phyloP scores from a whole-genome alignment of 805 yeast species.

The Yarrowia sp. region DNA sequence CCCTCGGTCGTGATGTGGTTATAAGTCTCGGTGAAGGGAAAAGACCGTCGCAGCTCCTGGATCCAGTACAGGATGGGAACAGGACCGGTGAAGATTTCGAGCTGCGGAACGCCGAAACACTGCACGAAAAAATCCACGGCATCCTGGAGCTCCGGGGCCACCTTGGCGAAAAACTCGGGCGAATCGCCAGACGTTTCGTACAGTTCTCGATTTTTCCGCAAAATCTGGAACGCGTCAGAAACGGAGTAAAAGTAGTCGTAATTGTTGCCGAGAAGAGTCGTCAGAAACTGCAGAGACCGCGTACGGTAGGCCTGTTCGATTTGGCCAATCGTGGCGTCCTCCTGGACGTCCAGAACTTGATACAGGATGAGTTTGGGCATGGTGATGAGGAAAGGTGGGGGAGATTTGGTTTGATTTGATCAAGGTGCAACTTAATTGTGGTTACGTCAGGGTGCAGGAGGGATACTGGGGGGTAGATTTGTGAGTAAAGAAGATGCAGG shows the following conservation, averaged over 20 bases:
- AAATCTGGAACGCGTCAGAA: conserved; percentile 33
- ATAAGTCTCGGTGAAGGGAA: conserved; percentile 24
- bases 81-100: conserved; percentile 35
- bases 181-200: conserved; percentile 19
- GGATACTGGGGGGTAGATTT: background rate
- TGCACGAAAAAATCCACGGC: conserved; percentile 35
- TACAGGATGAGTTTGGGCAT: conserved; percentile 26
- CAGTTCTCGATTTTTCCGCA: conserved; percentile 8
- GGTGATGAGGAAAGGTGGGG: background rate
- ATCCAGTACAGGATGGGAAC: conserved; percentile 36
- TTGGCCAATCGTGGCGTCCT: conserved; percentile 23
- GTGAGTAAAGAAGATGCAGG: too few relatives aligned
- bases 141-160: conserved; percentile 16
- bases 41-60: conserved; percentile 5
- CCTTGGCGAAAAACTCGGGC: conserved; percentile 16
- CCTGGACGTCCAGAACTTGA: conserved; percentile 32
- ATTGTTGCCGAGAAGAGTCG: conserved; percentile 18
- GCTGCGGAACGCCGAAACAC: conserved; percentile 36
- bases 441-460: background rate
- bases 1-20: conserved; percentile 25
- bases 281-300: conserved; percentile 25
- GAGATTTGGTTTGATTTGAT: background rate
- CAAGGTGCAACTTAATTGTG: background rate
- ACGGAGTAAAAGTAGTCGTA: conserved; percentile 33
- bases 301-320: conserved; percentile 36